A percentile compares a stretch with the other conserved stretches of the same genome.
phyloP scores from a whole-genome alignment of 1,139 yeast genomes.

The Entelexis sorbosivorans region DNA sequence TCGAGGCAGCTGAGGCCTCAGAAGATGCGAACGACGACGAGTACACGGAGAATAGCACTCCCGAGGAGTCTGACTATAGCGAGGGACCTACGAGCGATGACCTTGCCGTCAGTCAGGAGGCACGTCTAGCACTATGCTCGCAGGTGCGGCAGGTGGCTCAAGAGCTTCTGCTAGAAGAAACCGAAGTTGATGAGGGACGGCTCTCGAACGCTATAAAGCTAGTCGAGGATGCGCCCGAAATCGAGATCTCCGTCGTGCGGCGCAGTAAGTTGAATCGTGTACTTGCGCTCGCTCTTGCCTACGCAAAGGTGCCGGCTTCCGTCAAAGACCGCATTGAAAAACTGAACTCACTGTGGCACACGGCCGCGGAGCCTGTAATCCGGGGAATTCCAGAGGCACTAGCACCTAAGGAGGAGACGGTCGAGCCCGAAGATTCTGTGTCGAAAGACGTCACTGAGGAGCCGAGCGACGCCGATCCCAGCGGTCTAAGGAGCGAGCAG shows the following conservation, averaged over 20 bases:
- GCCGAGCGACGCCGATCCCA: slow-evolving; percentile 3
- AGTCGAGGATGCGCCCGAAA: slow-evolving; percentile 28
- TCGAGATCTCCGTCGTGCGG: slow-evolving; percentile 31
- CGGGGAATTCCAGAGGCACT: slow-evolving; percentile 23
- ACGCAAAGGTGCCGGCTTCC: slow-evolving; percentile 24
- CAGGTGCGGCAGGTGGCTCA: slow-evolving; percentile 29
- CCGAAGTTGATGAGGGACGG: slow-evolving; percentile 24
- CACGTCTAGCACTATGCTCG: slow-evolving; percentile 20
- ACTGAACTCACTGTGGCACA: slow-evolving; percentile 28
- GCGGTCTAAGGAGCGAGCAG: neutral
- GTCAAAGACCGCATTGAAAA: slow-evolving; percentile 25
- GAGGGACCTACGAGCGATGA: slow-evolving; percentile 9
- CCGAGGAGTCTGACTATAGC: slow-evolving; percentile 10
- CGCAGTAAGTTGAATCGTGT: slow-evolving; percentile 32
- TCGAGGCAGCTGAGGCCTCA: neutral
- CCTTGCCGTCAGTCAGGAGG: slow-evolving; percentile 14
- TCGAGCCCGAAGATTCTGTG: slow-evolving; percentile 11
- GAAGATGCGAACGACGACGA: slow-evolving; percentile 17
- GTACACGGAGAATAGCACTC: slow-evolving; percentile 13
- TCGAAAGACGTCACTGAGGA: slow-evolving; percentile 12
- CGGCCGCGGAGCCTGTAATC: slow-evolving; percentile 23
- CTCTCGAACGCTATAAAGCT: slow-evolving; percentile 25
- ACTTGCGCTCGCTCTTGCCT: slow-evolving; percentile 26
- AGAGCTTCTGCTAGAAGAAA: slow-evolving; percentile 27
- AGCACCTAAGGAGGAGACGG: slow-evolving; percentile 17